Conservation (phyloP, 1,284 basidiomycete genomes). For the Waitea zeae region DNA sequence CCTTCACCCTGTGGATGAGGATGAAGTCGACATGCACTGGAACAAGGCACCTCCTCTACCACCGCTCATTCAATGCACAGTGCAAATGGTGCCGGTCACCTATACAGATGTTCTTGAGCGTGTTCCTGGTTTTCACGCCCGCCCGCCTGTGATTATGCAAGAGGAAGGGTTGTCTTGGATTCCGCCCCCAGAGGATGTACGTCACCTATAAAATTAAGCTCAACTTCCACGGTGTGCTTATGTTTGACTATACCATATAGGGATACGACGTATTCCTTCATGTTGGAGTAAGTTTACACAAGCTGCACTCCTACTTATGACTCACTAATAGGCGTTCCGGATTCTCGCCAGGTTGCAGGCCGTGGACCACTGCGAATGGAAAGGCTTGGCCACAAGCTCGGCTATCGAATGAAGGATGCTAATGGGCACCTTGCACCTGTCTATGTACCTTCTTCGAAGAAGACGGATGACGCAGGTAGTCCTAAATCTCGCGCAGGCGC, state of each 20-base stretch:
- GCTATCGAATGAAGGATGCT: constrained; percentile 56
- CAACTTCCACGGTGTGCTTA: no score
- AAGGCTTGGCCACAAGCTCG: constrained; percentile 46
- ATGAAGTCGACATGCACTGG: not conserved
- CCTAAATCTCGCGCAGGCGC: not conserved
- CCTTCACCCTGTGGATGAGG: not conserved
- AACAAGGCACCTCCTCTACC: no score
- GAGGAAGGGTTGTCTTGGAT: not conserved
- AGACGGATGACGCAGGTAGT: constrained; percentile 12
- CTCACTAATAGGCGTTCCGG: no score
- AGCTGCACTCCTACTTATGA: no score
- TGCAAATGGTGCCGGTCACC: not conserved
- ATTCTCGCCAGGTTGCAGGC: constrained; percentile 24
- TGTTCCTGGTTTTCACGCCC: not conserved
- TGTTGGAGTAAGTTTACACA: constrained; percentile 35
- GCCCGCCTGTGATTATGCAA: not conserved
- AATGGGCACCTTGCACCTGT: constrained; percentile 36
- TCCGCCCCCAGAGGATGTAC: not conserved
- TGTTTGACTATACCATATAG: no score
- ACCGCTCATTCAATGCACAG: no score
- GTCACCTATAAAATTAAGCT: no score
- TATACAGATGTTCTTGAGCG: not conserved
- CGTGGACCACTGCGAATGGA: constrained; percentile 50
- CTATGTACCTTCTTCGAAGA: constrained; percentile 18
- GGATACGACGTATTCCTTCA: constrained; percentile 67